phyloP scores from a whole-genome alignment of 768 basidiomycete species.

The Auriscalpium vulgare region DNA sequence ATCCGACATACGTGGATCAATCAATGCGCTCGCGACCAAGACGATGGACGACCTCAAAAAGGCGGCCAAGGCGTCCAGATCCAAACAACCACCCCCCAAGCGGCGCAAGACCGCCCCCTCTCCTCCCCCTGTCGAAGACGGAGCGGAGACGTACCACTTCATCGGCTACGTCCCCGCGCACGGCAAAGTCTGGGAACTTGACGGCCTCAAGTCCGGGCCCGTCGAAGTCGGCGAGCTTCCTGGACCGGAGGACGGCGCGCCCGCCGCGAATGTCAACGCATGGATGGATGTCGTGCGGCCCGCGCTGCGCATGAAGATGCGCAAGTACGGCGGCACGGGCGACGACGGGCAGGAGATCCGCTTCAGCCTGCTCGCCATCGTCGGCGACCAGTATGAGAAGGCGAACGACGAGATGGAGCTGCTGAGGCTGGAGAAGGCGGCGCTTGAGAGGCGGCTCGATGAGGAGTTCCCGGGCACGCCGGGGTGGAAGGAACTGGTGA shows the following conservation, averaged over 20 bases:
- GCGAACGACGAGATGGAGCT: conserved; percentile 47
- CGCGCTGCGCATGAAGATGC: conserved; percentile 53
- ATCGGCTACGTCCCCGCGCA: conserved; percentile 56
- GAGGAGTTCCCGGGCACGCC: conserved; percentile 15
- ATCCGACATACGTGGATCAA: conserved; percentile 47
- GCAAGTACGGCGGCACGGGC: conserved; percentile 41
- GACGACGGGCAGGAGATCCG: conserved; percentile 36
- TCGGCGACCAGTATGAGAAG: conserved; percentile 39
- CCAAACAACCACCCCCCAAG: conserved; percentile 33
- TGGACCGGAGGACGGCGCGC: conserved; percentile 7
- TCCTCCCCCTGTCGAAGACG: conserved; percentile 21
- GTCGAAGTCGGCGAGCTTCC: conserved; percentile 53
- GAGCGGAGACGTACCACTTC: conserved; percentile 50
- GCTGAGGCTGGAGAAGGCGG: conserved; percentile 37
- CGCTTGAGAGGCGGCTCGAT: conserved; percentile 38
- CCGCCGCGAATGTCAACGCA: conserved; percentile 11
- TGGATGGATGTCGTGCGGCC: conserved; percentile 63
- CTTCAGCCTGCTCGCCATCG: conserved; percentile 55
- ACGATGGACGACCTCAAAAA: conserved; percentile 38
- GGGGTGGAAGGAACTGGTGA: conserved; percentile 32
- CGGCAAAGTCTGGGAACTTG: conserved; percentile 66
- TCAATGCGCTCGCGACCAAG: conserved; percentile 36
- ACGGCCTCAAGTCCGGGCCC: conserved; percentile 54
- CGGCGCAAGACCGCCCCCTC: conserved; percentile 16
- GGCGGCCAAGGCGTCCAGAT: conserved; percentile 21